phyloP scores from a whole-genome alignment of 2,329 filamentous ascomycete species.

The Drechslerella coelobrocha region DNA sequence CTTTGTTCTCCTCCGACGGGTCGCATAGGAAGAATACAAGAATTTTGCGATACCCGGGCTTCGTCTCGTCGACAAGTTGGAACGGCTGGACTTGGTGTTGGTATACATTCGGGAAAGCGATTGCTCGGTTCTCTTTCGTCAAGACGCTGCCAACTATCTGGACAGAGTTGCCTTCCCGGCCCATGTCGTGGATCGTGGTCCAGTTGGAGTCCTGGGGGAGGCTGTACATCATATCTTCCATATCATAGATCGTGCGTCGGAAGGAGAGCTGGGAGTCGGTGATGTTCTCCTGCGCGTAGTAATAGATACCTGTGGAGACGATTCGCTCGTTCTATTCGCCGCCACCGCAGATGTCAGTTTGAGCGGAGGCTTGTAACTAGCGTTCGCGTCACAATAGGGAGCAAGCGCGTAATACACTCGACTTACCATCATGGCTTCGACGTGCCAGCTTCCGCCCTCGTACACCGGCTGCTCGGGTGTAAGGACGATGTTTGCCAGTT shows the following conservation, averaged over 20 bases:
- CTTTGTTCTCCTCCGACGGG: slow-evolving; percentile 53
- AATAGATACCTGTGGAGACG: slow-evolving; percentile 69
- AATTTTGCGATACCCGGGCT: slow-evolving; percentile 44
- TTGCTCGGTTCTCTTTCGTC: slow-evolving; percentile 31
- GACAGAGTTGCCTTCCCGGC: slow-evolving; percentile 12
- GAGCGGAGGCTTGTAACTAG: neutral
- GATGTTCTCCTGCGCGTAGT: slow-evolving; percentile 69
- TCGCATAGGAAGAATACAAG: slow-evolving; percentile 48
- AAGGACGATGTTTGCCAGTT: slow-evolving; percentile 68
- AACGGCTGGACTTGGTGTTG: slow-evolving; percentile 47
- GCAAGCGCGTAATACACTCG: too few relatives aligned
- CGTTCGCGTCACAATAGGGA: neutral
- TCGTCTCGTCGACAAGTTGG: slow-evolving; percentile 40
- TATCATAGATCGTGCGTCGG: slow-evolving; percentile 57
- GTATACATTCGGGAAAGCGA: slow-evolving; percentile 45
- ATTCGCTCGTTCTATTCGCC: slow-evolving; percentile 72
- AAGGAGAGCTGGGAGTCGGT: slow-evolving; percentile 64
- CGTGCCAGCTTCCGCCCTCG: slow-evolving; percentile 64
- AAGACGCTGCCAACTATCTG: slow-evolving; percentile 41
- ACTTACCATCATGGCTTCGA: slow-evolving; percentile 62
- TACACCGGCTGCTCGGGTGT: slow-evolving; percentile 65
- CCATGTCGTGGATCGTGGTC: slow-evolving; percentile 32
- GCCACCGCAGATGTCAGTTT: slow-evolving; percentile 19
- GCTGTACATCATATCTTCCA: slow-evolving; percentile 11
- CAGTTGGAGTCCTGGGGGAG: slow-evolving; percentile 37